phyloP scores from a whole-genome alignment of 345 rosid genomes.

The Excoecaria agallocha region DNA sequence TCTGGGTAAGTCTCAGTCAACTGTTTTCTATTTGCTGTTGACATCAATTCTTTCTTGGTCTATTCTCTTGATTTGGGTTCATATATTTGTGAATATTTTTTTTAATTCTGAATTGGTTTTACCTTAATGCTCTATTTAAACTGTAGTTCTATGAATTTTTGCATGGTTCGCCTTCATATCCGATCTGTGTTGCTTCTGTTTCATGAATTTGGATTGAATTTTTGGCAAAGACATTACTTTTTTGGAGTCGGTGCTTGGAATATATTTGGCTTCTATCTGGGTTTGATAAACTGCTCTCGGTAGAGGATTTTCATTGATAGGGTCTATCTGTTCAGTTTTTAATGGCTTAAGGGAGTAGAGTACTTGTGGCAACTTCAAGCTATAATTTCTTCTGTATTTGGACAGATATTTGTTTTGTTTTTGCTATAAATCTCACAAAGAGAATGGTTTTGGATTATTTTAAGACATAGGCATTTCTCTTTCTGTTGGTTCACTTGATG shows the following conservation, averaged over 20 bases:
- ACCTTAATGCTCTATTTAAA: not conserved
- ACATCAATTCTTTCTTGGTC: not conserved
- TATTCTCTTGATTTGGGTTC: not conserved
- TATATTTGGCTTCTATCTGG: not conserved
- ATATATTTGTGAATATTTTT: not conserved
- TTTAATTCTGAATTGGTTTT: not conserved
- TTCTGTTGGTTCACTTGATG: not conserved
- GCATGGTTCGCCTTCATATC: not conserved
- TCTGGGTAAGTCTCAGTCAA: conserved; percentile 10
- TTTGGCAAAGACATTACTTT: not conserved
- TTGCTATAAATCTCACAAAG: not conserved
- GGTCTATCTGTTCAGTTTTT: not conserved
- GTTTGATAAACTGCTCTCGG: not conserved
- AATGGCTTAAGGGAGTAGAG: not conserved
- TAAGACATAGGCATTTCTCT: not conserved
- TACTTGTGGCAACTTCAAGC: not conserved
- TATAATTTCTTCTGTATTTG: not conserved
- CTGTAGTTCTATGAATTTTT: not conserved
- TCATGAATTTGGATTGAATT: not conserved
- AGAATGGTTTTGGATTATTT: not conserved
- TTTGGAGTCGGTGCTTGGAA: not conserved
- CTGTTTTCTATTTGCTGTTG: not conserved
- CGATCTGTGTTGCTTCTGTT: conserved; percentile 2
- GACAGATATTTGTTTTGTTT: not conserved
- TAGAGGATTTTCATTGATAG: not conserved